A percentile compares a stretch with the other conserved stretches of the same genome.
Evolutionary conservation across 2,329 filamentous ascomycete species (phyloP).

Genomic region (Canariomyces notabilis): DNA sequence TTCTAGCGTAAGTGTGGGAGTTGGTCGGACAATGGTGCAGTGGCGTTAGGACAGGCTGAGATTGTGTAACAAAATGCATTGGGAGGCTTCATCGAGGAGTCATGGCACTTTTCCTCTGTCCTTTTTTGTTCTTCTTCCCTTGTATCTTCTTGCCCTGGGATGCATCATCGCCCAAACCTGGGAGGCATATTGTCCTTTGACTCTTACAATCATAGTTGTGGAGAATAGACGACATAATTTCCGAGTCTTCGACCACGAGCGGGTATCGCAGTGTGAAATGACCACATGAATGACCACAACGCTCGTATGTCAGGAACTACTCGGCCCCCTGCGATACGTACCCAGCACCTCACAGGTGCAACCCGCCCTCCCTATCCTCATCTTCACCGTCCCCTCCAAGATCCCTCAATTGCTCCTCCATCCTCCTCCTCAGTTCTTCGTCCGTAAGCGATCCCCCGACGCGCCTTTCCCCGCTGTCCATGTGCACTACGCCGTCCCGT

Average conservation of each 20-base stretch:
- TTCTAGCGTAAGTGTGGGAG: not conserved
- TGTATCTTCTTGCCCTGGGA: not conserved
- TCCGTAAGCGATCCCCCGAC: conserved; percentile 49
- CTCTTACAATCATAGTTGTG: not conserved
- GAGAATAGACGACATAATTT: not conserved
- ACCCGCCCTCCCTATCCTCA: conserved; percentile 51
- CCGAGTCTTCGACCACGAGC: not conserved
- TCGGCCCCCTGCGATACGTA: too few species aligned
- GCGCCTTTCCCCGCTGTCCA: conserved; percentile 31
- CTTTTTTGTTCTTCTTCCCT: not conserved
- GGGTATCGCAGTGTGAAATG: not conserved
- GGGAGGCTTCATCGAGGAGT: not conserved
- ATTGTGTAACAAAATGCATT: conserved; percentile 2
- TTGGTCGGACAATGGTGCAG: not conserved
- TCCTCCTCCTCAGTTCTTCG: conserved; percentile 51
- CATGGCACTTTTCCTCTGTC: conserved; percentile 4
- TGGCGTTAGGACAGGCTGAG: conserved; percentile 11
- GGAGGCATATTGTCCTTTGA: not conserved
- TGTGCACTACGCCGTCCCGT: conserved; percentile 44
- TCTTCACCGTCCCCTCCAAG: conserved; percentile 41
- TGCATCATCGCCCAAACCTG: not conserved
- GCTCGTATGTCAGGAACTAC: too few species aligned
- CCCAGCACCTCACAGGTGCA: conserved; percentile 58
- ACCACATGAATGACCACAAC: too few species aligned
- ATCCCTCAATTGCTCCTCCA: conserved; percentile 51